Evolutionary conservation across 140 eudicot species (phyloP), one percentile per base, ranked within the genome.

Genomic region (Stevia rebaudiana): DNA sequence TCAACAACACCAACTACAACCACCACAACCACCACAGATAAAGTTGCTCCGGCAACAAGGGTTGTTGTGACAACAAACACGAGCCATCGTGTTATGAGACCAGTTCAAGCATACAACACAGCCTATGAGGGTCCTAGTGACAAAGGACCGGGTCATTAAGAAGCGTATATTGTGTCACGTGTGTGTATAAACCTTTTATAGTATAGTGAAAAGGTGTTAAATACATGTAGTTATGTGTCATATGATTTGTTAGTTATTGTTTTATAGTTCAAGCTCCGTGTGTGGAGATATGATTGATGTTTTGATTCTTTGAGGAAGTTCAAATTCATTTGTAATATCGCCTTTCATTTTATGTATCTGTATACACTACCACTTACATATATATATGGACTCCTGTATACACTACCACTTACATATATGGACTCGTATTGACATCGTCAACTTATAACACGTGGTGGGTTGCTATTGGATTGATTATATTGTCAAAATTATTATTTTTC

Each of bases 51-150:
- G 21, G 15, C 60, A 22, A 33, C 60, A 24, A 19, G 1, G 54
- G 10, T 6, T 46, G 50, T 8, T n/a, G 22, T 13, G 17, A 19
- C 63, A 8, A 40, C 15, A n/a, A 6, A 10, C 11, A 10, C 36
- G 2, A 13, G 8, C 17, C 39, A 31, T 11, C 72, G 33, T 31
- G 69, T 49, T 13, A 54, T 33, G 17, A 65, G 73, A 50, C 70
- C 65, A 71, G 69, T 35, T 56, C 72, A 70, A 65, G 39, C 13
- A 9, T 71, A 63, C 57, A 25, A 57, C 11, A 64, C 74, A 13
- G 2, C 73, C 42, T 72, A 53, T 59, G 65, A 74, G 8, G 82
- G 82, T 53, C 82, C 82, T 30, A 77, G 67, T 19, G 69, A 22
- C 2, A 50, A 30, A 22, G 82, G 82, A 13, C 17, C 23, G 2